Percentiles rank a stretch among this genome's conserved stretches.
Evolutionary conservation across 2,329 filamentous ascomycete genomes (phyloP).

Genomic region (Fusarium armeniacum): DNA sequence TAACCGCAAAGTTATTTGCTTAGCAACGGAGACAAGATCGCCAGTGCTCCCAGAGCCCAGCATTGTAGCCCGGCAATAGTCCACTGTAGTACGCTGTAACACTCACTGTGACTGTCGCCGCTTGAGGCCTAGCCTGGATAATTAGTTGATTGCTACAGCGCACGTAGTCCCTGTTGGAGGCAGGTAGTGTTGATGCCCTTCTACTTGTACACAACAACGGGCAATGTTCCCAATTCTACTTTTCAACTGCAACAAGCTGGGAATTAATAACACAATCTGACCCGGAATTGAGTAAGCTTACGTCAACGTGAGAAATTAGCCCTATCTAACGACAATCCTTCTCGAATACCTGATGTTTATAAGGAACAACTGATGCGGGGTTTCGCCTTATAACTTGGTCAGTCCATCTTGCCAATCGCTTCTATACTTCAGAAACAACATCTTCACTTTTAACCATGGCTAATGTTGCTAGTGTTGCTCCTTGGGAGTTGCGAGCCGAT

Average conservation of each 20-base stretch:
- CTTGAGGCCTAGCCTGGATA: too few species aligned
- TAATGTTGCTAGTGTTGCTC: neutral
- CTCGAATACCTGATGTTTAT: neutral
- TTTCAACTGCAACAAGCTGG: neutral
- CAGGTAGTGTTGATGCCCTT: neutral
- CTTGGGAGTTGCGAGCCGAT: constrained; percentile 1
- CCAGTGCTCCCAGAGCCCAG: neutral
- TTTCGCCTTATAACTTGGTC: neutral
- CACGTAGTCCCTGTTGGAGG: neutral
- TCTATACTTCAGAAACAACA: neutral
- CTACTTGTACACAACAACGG: neutral
- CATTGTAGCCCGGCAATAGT: neutral
- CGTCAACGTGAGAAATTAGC: constrained; percentile 9
- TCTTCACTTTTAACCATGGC: neutral
- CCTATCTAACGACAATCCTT: neutral
- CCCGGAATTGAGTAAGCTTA: neutral
- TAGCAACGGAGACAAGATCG: accelerated
- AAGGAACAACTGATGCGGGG: neutral
- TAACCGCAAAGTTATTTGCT: neutral
- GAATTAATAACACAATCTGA: neutral
- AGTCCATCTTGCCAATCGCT: neutral
- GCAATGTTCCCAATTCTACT: neutral
- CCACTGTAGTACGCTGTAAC: neutral
- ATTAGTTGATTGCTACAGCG: neutral
- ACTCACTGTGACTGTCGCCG: neutral